Percentiles rank a stretch among this genome's conserved stretches.
These are phyloP conservation scores for Globisporangium yorkense DNA, from an alignment of 352 stramenopile species.

Conservation along the genomic window DNA sequence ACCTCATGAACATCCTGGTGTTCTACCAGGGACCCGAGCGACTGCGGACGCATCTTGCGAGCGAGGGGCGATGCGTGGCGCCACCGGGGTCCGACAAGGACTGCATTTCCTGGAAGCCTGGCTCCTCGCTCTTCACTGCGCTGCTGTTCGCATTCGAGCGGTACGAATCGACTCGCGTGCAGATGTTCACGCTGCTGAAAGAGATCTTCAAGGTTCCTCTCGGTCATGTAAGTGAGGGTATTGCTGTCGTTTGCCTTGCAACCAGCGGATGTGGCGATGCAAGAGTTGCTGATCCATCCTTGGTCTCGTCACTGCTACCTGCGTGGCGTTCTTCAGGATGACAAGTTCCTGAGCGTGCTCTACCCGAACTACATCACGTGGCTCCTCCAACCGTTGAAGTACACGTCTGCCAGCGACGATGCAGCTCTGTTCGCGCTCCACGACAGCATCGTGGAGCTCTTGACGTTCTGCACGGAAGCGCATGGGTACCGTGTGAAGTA, in stretches of 20 bases:
- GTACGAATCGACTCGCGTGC: slow-evolving; percentile 51
- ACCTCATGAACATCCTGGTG: slow-evolving; percentile 68
- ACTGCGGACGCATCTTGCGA: slow-evolving; percentile 57
- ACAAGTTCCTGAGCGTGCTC: slow-evolving; percentile 84
- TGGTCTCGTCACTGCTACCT: background rate
- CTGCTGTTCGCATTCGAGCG: slow-evolving; percentile 65
- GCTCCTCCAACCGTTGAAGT: slow-evolving; percentile 78
- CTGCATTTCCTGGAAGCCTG: slow-evolving; percentile 49
- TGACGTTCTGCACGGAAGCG: slow-evolving; percentile 82
- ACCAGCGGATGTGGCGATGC: background rate
- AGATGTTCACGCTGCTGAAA: slow-evolving; percentile 59
- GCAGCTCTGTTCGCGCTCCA: slow-evolving; percentile 65
- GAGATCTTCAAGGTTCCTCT: slow-evolving; percentile 73
- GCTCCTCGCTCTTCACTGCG: slow-evolving; percentile 69
- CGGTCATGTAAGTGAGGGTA: slow-evolving; percentile 34
- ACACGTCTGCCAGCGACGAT: slow-evolving; percentile 33
- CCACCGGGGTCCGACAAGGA: slow-evolving; percentile 57
- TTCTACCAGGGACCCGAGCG: slow-evolving; percentile 69
- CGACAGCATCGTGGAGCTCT: slow-evolving; percentile 78
- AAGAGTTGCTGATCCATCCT: background rate
- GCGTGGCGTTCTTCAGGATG: slow-evolving; percentile 31
- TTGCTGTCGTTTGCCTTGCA: background rate
- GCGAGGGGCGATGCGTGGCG: slow-evolving; percentile 62
- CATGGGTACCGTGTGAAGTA: slow-evolving; percentile 87
- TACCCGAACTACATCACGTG: slow-evolving; percentile 87